A percentile compares a stretch with the other conserved stretches of the same genome.
Evolutionary conservation across 2,329 filamentous ascomycete genomes (phyloP).

Genomic region (Leptographium flavum): DNA sequence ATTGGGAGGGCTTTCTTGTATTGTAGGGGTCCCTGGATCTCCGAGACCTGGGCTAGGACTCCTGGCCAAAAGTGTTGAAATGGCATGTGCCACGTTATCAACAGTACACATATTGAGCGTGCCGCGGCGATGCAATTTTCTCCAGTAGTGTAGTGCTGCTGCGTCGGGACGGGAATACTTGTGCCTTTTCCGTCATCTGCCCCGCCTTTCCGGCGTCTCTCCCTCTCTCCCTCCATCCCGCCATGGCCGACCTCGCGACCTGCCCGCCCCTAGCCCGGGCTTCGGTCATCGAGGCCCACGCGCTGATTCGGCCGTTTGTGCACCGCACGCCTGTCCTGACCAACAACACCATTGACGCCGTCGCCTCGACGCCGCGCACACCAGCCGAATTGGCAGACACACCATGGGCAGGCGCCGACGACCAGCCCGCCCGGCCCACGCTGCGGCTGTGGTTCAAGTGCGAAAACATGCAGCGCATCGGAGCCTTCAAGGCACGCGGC

Average conservation of each 20-base stretch:
- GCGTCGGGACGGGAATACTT: too few relatives aligned
- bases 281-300: constrained; percentile 59
- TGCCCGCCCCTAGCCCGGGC: constrained; percentile 54
- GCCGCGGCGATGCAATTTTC: too few relatives aligned
- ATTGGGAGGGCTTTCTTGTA: neutral
- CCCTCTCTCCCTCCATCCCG: neutral
- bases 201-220: neutral
- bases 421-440: constrained; percentile 43
- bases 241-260: constrained; percentile 39
- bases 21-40: neutral
- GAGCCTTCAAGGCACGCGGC: constrained; percentile 84
- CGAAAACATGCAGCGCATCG: constrained; percentile 81
- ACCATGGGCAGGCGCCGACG: neutral
- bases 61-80: neutral
- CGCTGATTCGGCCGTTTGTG: constrained; percentile 59
- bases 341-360: constrained; percentile 54
- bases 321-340: constrained; percentile 77
- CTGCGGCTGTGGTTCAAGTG: constrained; percentile 85
- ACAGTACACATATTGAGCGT: too few relatives aligned
- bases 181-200: neutral
- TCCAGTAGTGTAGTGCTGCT: too few relatives aligned
- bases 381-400: constrained; percentile 8
- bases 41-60: neutral
- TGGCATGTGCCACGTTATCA: neutral
- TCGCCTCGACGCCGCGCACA: constrained; percentile 60